Evolutionary conservation across 257 asterid species (phyloP).

Genomic region (Fraxinus americana): DNA sequence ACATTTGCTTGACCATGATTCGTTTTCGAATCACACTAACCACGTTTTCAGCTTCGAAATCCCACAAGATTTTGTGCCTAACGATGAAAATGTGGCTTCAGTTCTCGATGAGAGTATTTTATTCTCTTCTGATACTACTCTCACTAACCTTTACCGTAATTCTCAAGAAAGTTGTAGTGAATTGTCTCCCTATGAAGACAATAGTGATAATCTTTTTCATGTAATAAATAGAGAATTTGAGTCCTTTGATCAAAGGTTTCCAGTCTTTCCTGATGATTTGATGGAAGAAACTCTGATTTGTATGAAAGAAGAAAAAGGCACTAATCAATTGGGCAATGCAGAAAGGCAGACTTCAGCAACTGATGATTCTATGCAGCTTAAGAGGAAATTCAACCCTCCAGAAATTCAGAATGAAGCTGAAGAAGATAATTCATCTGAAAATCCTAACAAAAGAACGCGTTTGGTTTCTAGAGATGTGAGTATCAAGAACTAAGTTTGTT

Average conservation of each 20-base stretch:
- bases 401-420: conserved; percentile 8
- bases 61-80: conserved; percentile 3
- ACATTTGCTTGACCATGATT: conserved; percentile 24
- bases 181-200: background rate
- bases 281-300: conserved; percentile 7
- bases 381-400: conserved; percentile 30
- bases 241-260: conserved; percentile 21
- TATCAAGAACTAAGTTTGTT: background rate
- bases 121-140: conserved; percentile 13
- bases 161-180: conserved; percentile 46
- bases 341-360: background rate
- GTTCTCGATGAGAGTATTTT: conserved; percentile 12
- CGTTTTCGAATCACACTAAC: background rate
- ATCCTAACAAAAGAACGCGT: conserved; percentile 33
- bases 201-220: conserved; percentile 20
- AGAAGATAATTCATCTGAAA: conserved; percentile 7
- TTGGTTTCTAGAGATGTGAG: conserved; percentile 41
- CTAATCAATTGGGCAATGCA: conserved; percentile 17
- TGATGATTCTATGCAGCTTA: conserved; percentile 21
- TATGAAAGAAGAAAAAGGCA: conserved; percentile 25
- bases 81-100: conserved; percentile 11
- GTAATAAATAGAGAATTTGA: conserved; percentile 17
- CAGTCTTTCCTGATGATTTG: conserved; percentile 18
- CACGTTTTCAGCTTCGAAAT: background rate
- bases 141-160: conserved; percentile 18